phyloP scores from a whole-genome alignment of 768 basidiomycete species.

The Cystofilobasidium bisporidii region DNA sequence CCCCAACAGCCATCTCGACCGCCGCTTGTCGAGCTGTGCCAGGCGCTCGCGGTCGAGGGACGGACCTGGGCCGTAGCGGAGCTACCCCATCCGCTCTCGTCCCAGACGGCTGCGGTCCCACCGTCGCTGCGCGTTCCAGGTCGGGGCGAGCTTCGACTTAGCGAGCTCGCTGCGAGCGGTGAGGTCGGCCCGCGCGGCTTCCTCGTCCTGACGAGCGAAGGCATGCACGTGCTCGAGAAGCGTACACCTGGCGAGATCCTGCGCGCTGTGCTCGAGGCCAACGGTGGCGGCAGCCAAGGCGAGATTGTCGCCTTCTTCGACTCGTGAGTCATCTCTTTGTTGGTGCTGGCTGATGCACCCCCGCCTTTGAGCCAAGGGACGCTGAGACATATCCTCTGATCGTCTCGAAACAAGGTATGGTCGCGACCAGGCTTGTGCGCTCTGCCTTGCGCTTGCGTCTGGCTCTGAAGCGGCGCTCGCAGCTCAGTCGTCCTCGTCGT shows the following conservation, averaged over 20 bases:
- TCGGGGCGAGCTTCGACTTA: slow-evolving; percentile 38
- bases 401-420: slow-evolving; percentile 55
- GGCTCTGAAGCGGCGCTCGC: slow-evolving; percentile 39
- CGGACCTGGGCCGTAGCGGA: slow-evolving; percentile 66
- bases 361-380: too few species aligned
- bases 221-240: slow-evolving; percentile 68
- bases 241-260: slow-evolving; percentile 77
- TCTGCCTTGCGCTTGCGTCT: slow-evolving; percentile 71
- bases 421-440: slow-evolving; percentile 81
- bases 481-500: background rate
- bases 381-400: too few species aligned
- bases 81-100: slow-evolving; percentile 44
- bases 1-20: slow-evolving; percentile 43
- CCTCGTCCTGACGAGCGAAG: slow-evolving; percentile 78
- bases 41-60: slow-evolving; percentile 66
- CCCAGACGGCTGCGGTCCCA: slow-evolving; percentile 34
- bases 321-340: slow-evolving; percentile 49
- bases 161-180: slow-evolving; percentile 75
- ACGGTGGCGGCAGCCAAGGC: slow-evolving; percentile 48
- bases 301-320: slow-evolving; percentile 78
- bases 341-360: too few species aligned
- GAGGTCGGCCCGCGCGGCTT: slow-evolving; percentile 66
- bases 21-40: slow-evolving; percentile 66
- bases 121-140: slow-evolving; percentile 32
- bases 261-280: slow-evolving; percentile 60